Conservation (phyloP, 192 early-diverging fungal genomes). For the Allomyces macrogynus region DNA sequence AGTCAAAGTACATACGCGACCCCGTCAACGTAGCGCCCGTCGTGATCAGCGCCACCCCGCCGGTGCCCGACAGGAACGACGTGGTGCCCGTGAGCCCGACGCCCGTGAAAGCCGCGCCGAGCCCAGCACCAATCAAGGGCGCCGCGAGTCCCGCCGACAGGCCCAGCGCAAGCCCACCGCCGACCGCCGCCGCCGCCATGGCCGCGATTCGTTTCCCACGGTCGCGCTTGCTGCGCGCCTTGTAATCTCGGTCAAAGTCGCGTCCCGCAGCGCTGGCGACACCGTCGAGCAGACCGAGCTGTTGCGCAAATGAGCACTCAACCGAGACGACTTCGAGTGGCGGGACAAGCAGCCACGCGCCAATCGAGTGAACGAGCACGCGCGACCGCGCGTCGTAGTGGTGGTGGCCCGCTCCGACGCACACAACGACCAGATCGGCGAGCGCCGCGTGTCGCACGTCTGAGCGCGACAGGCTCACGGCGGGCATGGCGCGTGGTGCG, state of each 20-base stretch:
- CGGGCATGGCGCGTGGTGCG: background rate
- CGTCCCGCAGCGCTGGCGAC: background rate
- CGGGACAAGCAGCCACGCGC: background rate
- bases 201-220: background rate
- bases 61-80: constrained; percentile 56
- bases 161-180: constrained; percentile 78
- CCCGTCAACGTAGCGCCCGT: constrained; percentile 74
- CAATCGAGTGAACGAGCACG: background rate
- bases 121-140: constrained; percentile 78
- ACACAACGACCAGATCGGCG: background rate
- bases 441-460: background rate
- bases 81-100: constrained; percentile 66
- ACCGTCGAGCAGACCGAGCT: background rate
- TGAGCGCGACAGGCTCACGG: background rate
- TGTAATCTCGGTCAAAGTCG: background rate
- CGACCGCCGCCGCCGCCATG: constrained; percentile 66
- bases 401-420: background rate
- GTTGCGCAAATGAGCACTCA: background rate
- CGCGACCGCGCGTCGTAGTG: background rate
- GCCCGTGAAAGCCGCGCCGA: constrained; percentile 64
- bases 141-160: constrained; percentile 80
- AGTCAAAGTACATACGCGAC: constrained; percentile 14
- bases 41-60: constrained; percentile 77
- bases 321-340: background rate
- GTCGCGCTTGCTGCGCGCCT: background rate